Evolutionary conservation across 129 eudicot species (phyloP).

Genomic region (Lactuca saligna): DNA sequence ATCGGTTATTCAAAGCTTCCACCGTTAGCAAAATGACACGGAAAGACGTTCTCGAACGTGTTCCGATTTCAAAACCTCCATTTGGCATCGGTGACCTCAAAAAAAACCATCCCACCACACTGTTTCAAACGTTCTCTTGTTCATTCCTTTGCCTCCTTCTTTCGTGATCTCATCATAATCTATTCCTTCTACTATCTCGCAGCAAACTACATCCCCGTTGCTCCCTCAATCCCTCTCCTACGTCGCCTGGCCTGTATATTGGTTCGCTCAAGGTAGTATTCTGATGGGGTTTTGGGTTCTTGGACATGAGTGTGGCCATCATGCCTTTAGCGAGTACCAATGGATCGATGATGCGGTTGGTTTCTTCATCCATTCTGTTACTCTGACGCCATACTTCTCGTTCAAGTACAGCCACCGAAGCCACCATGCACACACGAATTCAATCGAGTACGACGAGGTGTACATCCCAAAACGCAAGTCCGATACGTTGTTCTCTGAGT

Average conservation of each 20-base stretch:
- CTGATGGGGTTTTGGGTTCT: slow-evolving; percentile 25
- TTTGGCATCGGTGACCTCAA: slow-evolving; percentile 22
- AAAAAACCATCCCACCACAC: slow-evolving; percentile 30
- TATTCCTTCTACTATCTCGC: slow-evolving; percentile 15
- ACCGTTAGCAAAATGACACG: slow-evolving; percentile 16
- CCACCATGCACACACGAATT: slow-evolving; percentile 33
- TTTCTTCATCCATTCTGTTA: slow-evolving; percentile 21
- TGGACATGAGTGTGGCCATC: slow-evolving; percentile 28
- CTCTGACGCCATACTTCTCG: slow-evolving; percentile 27
- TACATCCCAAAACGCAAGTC: slow-evolving; percentile 29
- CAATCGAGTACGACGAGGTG: slow-evolving; percentile 30
- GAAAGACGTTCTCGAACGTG: slow-evolving; percentile 3
- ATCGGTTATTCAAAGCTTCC: no score
- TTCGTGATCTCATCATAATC: slow-evolving; percentile 16
- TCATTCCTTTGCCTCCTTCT: slow-evolving; percentile 1
- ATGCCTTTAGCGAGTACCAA: slow-evolving; percentile 20
- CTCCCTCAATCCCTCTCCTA: slow-evolving; percentile 28
- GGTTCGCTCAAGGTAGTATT: slow-evolving; percentile 25
- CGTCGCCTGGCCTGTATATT: slow-evolving; percentile 28
- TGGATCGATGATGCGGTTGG: slow-evolving; percentile 32
- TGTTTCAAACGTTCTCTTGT: slow-evolving; percentile 16
- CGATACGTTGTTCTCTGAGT: slow-evolving; percentile 7
- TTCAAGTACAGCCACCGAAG: slow-evolving; percentile 36
- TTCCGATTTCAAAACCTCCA: slow-evolving; percentile 21
- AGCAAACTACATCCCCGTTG: slow-evolving; percentile 3